Evolutionary conservation across 75 land plant species (phyloP), one percentile per base, ranked within the genome.

Genomic region (Picea glauca): DNA sequence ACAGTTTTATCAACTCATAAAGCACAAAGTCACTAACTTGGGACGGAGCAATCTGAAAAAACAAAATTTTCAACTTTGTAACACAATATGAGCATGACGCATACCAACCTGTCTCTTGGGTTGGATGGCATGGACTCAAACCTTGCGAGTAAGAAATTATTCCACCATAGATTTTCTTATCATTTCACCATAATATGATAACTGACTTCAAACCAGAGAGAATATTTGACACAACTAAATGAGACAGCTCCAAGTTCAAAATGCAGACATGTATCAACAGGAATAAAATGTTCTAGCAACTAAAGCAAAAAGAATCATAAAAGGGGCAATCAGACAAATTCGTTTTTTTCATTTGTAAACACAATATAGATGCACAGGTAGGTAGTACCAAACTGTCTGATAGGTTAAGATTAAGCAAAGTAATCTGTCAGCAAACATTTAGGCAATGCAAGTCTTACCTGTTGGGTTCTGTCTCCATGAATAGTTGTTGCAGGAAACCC

Each of bases 401-500:
- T 50, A 50, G 56, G 11, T 50, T 50, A 50, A 50, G 56, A 50
- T 9, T 50, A 9, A 9, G 12, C 1, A 50, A 50, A 50, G 12
- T 50, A 50, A 50, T 50, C 56, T 50, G 56, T 1, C 56, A 50
- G 56, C 56, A 70, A 70, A 18, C 21, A 43, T 63, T 21, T 40
- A 70, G 3, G 13, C 43, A 35, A 66, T 15, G 18, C 15, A 66
- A 21, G 12, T 11, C 33, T 13, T 76, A 88, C 90, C 79, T 72
- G 80, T 75, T 88, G 90, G 40, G 89, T 67, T 60, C 90, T 84
- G 76, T 88, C 90, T 31, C 90, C 90, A 72, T 88, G 90, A 74
- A 88, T 88, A 11, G 90, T 83, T n/a, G 90, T 88, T 31, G 90
- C 90, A n/a, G 90, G 82, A 74, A 88, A 83, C 20, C 89, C 89